A percentile compares a stretch with the other conserved stretches of the same genome.
These are phyloP conservation scores for Pleomassaria siparia DNA, from an alignment of 2,329 filamentous ascomycete species.

Conservation along the genomic window DNA sequence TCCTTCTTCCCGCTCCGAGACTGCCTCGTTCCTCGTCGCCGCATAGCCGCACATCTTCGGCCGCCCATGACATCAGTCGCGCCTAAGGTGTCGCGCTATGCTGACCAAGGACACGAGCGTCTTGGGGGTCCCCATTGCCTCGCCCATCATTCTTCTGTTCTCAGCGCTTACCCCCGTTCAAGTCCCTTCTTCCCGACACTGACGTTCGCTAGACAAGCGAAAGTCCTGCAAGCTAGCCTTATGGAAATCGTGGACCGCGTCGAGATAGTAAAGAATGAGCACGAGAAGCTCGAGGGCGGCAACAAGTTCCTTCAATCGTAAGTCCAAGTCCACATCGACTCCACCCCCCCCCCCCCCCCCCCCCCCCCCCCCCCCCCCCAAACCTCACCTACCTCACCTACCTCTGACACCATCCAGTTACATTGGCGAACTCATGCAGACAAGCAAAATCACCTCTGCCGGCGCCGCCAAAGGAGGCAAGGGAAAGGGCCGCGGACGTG, in stretches of 20 bases:
- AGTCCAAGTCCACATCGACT: conserved; percentile 24
- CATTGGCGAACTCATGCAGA: conserved; percentile 92
- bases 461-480: conserved; percentile 55
- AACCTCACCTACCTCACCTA: background rate
- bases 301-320: conserved; percentile 88
- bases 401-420: conserved; percentile 62
- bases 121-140: background rate
- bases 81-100: background rate
- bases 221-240: conserved; percentile 83
- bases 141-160: background rate
- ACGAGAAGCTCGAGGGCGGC: conserved; percentile 94
- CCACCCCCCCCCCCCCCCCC: background rate
- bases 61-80: conserved; percentile 14
- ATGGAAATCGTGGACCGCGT: conserved; percentile 89
- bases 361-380: conserved; percentile 5
- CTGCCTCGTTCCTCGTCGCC: background rate
- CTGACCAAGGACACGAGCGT: background rate
- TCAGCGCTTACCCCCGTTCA: conserved; percentile 15
- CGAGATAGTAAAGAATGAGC: conserved; percentile 89
- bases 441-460: conserved; percentile 60
- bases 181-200: conserved; percentile 21
- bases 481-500: conserved; percentile 42
- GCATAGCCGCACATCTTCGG: background rate
- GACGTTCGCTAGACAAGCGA: conserved; percentile 70
- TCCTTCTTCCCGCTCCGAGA: background rate